Conservation (phyloP, 2,329 filamentous ascomycete species). For the Aspergillus pseudoterreus region DNA sequence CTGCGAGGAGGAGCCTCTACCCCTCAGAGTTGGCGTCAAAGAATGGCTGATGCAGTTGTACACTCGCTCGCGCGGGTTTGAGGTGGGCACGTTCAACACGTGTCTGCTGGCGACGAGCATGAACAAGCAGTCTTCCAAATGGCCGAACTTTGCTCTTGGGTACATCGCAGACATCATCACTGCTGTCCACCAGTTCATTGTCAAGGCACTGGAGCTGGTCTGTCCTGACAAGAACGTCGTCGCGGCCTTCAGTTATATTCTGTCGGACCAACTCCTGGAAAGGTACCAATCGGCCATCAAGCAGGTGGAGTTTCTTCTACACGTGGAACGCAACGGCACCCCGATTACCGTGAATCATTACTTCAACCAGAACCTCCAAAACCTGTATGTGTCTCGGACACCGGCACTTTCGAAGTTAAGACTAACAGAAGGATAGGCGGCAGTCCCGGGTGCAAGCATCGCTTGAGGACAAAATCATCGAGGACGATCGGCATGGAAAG, state of each 20-base stretch:
- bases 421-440: background rate
- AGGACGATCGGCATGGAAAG: background rate
- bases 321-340: constrained; percentile 46
- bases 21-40: constrained; percentile 34
- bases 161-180: constrained; percentile 53
- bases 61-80: constrained; percentile 47
- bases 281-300: constrained; percentile 49
- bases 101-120: constrained; percentile 39
- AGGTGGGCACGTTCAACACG: constrained; percentile 49
- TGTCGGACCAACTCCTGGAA: constrained; percentile 41
- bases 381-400: constrained; percentile 11
- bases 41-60: constrained; percentile 45
- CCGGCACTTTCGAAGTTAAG: background rate
- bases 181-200: constrained; percentile 48
- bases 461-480: background rate
- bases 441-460: background rate
- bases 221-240: constrained; percentile 46
- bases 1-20: background rate
- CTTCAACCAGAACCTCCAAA: constrained; percentile 48
- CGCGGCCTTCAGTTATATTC: constrained; percentile 44
- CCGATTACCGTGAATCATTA: constrained; percentile 51
- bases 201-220: constrained; percentile 36
- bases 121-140: constrained; percentile 53
- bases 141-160: constrained; percentile 31
- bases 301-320: constrained; percentile 51